Conservation (phyloP, 1,284 basidiomycete genomes). For the Rhodotorula sp. region DNA sequence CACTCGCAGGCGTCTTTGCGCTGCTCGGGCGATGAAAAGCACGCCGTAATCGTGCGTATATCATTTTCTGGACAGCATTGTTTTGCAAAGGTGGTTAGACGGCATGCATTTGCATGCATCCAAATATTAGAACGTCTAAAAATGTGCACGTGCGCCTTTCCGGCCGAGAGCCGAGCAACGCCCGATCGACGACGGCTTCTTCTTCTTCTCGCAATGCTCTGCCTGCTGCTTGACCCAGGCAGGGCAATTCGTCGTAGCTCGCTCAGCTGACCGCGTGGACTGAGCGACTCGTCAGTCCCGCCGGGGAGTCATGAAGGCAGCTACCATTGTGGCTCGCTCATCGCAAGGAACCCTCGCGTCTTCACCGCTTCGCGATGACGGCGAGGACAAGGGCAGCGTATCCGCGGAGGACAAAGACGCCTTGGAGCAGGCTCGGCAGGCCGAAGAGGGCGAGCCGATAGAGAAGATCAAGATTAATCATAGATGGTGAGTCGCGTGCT, state of each 20-base stretch:
- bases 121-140: too few relatives aligned
- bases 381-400: background rate
- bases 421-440: background rate
- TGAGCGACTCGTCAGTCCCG: too few relatives aligned
- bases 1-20: slow-evolving; percentile 4
- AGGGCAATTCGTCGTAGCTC: too few relatives aligned
- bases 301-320: background rate
- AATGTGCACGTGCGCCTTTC: too few relatives aligned
- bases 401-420: background rate
- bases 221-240: too few relatives aligned
- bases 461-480: slow-evolving; percentile 4
- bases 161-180: too few relatives aligned
- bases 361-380: background rate
- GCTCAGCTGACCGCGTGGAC: background rate
- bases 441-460: background rate
- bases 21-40: background rate
- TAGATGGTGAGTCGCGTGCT: slow-evolving; percentile 7
- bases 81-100: too few relatives aligned
- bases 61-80: too few relatives aligned
- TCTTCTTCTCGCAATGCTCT: too few relatives aligned
- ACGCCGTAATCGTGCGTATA: background rate
- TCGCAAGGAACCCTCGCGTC: background rate
- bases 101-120: too few relatives aligned
- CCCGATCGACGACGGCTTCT: too few relatives aligned
- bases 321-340: background rate